Conservation (phyloP, 2,329 filamentous ascomycete species). For the Talaromyces sp. region DNA sequence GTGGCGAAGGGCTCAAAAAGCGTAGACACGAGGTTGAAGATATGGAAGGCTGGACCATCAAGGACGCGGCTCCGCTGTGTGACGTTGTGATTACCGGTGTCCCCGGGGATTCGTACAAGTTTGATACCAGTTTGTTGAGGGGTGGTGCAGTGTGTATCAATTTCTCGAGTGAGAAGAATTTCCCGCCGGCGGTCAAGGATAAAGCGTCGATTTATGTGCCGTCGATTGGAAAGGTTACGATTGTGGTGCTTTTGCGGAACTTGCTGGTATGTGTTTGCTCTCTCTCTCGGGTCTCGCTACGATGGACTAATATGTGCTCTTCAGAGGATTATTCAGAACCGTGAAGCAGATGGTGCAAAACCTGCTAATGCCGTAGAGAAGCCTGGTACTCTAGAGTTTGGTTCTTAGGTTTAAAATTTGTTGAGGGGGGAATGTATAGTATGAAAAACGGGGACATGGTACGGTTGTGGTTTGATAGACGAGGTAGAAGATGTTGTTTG, state of each 20-base stretch:
- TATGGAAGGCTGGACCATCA: slow-evolving; percentile 70
- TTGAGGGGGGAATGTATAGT: background rate
- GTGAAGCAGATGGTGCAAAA: slow-evolving; percentile 2
- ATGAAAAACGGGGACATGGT: background rate
- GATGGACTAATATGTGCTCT: background rate
- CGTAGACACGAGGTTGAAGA: slow-evolving; percentile 80
- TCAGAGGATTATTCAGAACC: slow-evolving; percentile 6
- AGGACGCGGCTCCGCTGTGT: slow-evolving; percentile 77
- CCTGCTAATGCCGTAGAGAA: slow-evolving; percentile 35
- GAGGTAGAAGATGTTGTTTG: background rate
- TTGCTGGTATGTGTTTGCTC: slow-evolving; percentile 61
- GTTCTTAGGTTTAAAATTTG: background rate
- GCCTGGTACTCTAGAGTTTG: slow-evolving; percentile 34
- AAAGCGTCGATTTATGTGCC: slow-evolving; percentile 96
- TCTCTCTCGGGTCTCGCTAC: background rate
- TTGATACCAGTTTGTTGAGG: slow-evolving; percentile 73
- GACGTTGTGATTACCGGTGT: slow-evolving; percentile 95
- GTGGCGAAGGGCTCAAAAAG: slow-evolving; percentile 81
- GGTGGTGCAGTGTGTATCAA: slow-evolving; percentile 98
- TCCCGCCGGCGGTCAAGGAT: slow-evolving; percentile 82
- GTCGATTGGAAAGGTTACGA: slow-evolving; percentile 95
- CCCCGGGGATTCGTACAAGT: slow-evolving; percentile 80
- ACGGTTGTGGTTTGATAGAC: background rate
- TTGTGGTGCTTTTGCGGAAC: slow-evolving; percentile 83
- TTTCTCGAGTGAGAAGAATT: slow-evolving; percentile 94